Evolutionary conservation across 2,329 filamentous ascomycete genomes (phyloP), one percentile per base, ranked within the genome.

Genomic region (Talaromyces verruculosus): DNA sequence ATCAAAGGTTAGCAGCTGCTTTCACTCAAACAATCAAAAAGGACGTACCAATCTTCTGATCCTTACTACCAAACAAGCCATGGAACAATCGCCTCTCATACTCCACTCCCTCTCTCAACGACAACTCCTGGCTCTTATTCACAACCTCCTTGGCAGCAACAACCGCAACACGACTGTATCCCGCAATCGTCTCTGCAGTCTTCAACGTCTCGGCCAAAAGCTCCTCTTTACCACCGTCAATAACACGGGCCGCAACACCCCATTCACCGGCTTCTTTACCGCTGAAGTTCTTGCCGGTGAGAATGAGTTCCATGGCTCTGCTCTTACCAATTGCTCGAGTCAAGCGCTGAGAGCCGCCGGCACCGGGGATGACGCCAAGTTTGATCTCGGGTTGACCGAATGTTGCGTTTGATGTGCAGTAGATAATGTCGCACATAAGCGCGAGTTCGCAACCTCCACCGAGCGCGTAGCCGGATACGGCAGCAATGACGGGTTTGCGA

Each of bases 331-430:
- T 84, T 15, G 90, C 93, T 28, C 88, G 86, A 5, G 93, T 96
- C 55, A 99, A 82, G 8, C 95, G 85, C 84, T 99, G 95, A 69
- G 89, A 93, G 6, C 95, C 95, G 33, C 95, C 95, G 0, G 91
- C 95, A 3, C 95, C 95, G 0, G 95, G 95, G 65, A 98, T 92
- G 1, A 91, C 91, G 30, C 95, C 95, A 2, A 99, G 85, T 82
- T 96, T 97, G 82, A 99, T 92, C 83, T 99, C 95, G 0, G 95
- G 95, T 81, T 98, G 95, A 13, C 95, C 95, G 76, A 99, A 97
- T 73, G 92, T 96, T 70, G 95, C 94, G 17, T 80, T 87, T 61
- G 89, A 85, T 1, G 91, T 93, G 81, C 91, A 95, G 84, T 98
- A 98, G 67, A 99, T 81, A 71, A 98, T 89, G 77, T 99, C 95